Evolutionary conservation across 106 monocot species (phyloP).

Genomic region (Dendrobium catenatum): DNA sequence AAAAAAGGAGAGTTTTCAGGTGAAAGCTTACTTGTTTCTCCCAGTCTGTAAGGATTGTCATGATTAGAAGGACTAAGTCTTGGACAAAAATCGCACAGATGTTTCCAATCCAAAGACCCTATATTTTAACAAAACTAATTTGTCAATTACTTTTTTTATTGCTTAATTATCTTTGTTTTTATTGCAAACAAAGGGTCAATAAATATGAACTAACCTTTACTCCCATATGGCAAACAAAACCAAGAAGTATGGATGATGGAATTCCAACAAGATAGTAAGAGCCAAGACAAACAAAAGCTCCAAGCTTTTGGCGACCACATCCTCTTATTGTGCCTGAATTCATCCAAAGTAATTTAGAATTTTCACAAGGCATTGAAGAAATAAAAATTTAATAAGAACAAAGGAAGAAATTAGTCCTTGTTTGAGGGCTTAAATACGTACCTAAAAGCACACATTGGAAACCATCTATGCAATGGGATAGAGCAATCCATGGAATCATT

Average conservation of each 20-base stretch:
- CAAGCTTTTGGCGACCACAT: conserved; percentile 5
- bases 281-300: not conserved
- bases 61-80: not conserved
- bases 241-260: not conserved
- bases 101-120: conserved; percentile 8
- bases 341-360: not conserved
- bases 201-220: not conserved
- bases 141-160: not conserved
- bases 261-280: conserved; percentile 8
- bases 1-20: not conserved
- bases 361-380: not conserved
- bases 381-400: not conserved
- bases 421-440: not conserved
- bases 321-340: conserved; percentile 1
- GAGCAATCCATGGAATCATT: conserved; percentile 6
- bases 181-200: not conserved
- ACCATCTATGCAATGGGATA: not conserved
- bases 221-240: not conserved
- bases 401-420: not conserved
- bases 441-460: conserved; percentile 3
- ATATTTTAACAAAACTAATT: not conserved
- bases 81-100: conserved; percentile 3
- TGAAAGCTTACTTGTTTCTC: not conserved
- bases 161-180: not conserved
- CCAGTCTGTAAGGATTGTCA: not conserved